Percentiles rank a stretch among this genome's conserved stretches.
Conservation (phyloP, 495 filamentous ascomycete species). For the Chlorociboria aeruginascens region DNA sequence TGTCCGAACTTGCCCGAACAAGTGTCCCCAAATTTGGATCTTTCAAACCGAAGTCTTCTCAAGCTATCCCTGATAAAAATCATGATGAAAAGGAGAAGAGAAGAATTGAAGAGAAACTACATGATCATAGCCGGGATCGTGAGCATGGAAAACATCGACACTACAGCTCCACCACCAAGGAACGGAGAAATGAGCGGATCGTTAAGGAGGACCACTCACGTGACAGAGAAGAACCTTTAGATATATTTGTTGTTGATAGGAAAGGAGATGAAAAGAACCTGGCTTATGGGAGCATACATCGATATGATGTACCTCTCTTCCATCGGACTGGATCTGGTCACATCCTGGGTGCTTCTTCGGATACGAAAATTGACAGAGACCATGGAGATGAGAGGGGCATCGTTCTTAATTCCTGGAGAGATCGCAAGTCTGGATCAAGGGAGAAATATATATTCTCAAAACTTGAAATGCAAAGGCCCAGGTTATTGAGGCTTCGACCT, state of each 20-base stretch:
- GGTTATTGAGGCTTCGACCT: constrained; percentile 27
- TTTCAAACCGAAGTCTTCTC: constrained; percentile 43
- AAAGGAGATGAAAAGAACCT: constrained; percentile 52
- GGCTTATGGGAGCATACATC: constrained; percentile 47
- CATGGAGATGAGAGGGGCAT: constrained; percentile 33
- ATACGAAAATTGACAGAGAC: constrained; percentile 41
- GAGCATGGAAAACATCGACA: constrained; percentile 5
- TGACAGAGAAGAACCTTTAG: not conserved
- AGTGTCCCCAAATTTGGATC: constrained; percentile 53
- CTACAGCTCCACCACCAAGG: not conserved
- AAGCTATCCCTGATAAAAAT: constrained; percentile 8
- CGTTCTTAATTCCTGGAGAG: constrained; percentile 25
- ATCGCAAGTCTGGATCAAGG: constrained; percentile 11
- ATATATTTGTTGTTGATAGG: constrained; percentile 35
- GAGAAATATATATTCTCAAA: constrained; percentile 27
- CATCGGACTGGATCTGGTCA: constrained; percentile 44
- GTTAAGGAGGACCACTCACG: not conserved
- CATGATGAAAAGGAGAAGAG: not conserved
- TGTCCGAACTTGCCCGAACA: no score
- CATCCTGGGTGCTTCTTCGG: constrained; percentile 40
- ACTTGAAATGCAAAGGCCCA: constrained; percentile 22
- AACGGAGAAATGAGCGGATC: constrained; percentile 12
- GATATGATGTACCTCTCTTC: constrained; percentile 48
- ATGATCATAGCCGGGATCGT: constrained; percentile 6
- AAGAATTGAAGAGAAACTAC: not conserved